Base-by-base conservation (phyloP, 176 grass and related monocot species). In the Oropetium thomaeum region DNA sequence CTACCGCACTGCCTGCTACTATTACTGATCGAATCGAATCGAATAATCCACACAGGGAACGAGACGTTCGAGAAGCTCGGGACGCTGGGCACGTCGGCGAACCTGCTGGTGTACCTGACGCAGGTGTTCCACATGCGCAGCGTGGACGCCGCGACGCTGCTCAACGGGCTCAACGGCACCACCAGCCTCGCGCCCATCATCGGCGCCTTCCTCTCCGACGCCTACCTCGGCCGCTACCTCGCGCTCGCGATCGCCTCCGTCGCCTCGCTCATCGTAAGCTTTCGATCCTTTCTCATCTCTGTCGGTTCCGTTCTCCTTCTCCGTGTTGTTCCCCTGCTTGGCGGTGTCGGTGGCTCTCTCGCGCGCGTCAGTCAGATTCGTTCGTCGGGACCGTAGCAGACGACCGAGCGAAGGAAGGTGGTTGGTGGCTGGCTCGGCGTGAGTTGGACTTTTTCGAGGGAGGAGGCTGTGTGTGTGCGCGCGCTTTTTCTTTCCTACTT, bases 1-100 rank as follows among this genome's bases (percentile, higher is more conserved):
- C n/a, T n/a, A n/a, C n/a, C n/a, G n/a, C n/a, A n/a, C n/a, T n/a
- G n/a, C n/a, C n/a, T n/a, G n/a, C n/a, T n/a, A n/a, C n/a, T n/a
- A n/a, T n/a, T n/a, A n/a, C 45, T 48, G 45, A 1, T 45, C 13
- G 43, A 15, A 45, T 41, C 8, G 39, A 41, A n/a, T n/a, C 8
- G 39, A 15, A 45, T 13, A 42, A 42, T 17, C 1, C 19, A 1
- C 16, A 43, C 81, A 95, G 92, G 91, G 45, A 92, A 97, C 63
- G 93, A 97, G 80, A 93, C 93, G 63, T 97, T 97, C 33, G 93
- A 97, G 90, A 97, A 97, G 75, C 84, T 97, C 23, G 93, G 93
- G 16, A 92, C 93, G 23, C 84, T 97, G 66, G 93, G 90, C 29
- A 92, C 93, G 61, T 88, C 87, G 79, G 88, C 89, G 58, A 97